Evolutionary conservation across 208 protist species (phyloP), one percentile per base, ranked within the genome.

Genomic region (Balamuthia mandrillaris): DNA sequence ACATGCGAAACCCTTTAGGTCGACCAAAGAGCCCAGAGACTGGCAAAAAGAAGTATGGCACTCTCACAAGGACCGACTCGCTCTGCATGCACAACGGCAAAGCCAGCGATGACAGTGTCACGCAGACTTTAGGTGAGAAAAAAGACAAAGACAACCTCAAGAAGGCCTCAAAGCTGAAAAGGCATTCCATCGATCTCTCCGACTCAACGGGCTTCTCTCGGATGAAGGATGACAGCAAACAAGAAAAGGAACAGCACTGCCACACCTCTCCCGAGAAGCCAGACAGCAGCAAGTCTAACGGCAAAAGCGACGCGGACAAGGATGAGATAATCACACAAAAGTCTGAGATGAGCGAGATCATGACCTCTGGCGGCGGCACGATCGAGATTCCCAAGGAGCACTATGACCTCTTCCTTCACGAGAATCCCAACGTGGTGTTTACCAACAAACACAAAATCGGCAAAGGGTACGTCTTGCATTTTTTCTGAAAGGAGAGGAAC

Each of bases 361-460:
- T 18, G 47, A n/a, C 47, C 14, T 52, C 47, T 10, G 10, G 14
- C 14, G 47, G 14, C 14, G 14, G 14, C 18, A 10, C 56, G n/a
- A 6, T 6, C 24, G 10, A 10, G 56, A 35, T 29, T 18, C 37
- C 9, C 18, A 6, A 35, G 33, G 65, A 52, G 37, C 33, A 42
- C 5, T 35, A 74, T 6, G 65, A 74, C 10, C 65, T 74, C 1
- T 74, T 74, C 41, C 65, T 74, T 4, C 16, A 52, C 21, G 65
- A 74, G 3, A 74, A 74, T 27, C 65, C 65, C 18, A 42, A 35
- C 0, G 18, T 31, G 2, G 0, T 74, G 5, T 74, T 74, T 42
- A 39, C 39, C 39, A 52, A 35, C 16, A 44, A 49, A 27, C 65
- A 81, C 9, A 81, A 61, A 16, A 81, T 81, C 72, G 72, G 72